Conservation (phyloP, 2,329 filamentous ascomycete genomes). For the Fusarium paranaense region DNA sequence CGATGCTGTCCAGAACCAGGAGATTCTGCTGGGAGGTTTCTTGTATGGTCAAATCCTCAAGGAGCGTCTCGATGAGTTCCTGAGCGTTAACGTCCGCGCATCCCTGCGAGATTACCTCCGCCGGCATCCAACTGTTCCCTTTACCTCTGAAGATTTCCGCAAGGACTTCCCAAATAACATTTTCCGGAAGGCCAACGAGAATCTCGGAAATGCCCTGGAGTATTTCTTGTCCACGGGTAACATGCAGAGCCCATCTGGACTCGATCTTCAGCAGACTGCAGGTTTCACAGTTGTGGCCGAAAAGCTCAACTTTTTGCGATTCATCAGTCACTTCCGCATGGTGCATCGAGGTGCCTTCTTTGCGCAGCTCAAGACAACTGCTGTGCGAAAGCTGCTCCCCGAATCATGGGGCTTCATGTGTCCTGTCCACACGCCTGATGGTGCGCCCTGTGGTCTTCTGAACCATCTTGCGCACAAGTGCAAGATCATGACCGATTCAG, state of each 20-base stretch:
- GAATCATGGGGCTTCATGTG: constrained; percentile 99
- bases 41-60: constrained; percentile 96
- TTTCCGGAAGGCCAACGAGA: constrained; percentile 85
- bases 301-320: constrained; percentile 98
- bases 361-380: constrained; percentile 95
- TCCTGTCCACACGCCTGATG: constrained; percentile 97
- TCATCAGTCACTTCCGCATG: constrained; percentile 99
- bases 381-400: constrained; percentile 92
- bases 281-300: constrained; percentile 97
- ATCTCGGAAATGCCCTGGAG: constrained; percentile 86
- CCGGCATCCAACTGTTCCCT: constrained; percentile 72
- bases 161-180: constrained; percentile 84
- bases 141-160: constrained; percentile 80
- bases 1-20: constrained; percentile 95
- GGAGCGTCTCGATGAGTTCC: constrained; percentile 91
- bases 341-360: constrained; percentile 99
- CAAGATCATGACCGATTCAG: constrained; percentile 80
- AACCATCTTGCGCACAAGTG: constrained; percentile 98
- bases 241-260: constrained; percentile 86
- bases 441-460: constrained; percentile 90
- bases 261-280: constrained; percentile 94
- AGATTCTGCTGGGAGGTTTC: constrained; percentile 92
- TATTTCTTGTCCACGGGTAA: constrained; percentile 98
- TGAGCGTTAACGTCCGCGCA: constrained; percentile 66
- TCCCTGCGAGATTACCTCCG: constrained; percentile 69